Conservation (phyloP, 257 asterid species). For the Solanum chilense region DNA sequence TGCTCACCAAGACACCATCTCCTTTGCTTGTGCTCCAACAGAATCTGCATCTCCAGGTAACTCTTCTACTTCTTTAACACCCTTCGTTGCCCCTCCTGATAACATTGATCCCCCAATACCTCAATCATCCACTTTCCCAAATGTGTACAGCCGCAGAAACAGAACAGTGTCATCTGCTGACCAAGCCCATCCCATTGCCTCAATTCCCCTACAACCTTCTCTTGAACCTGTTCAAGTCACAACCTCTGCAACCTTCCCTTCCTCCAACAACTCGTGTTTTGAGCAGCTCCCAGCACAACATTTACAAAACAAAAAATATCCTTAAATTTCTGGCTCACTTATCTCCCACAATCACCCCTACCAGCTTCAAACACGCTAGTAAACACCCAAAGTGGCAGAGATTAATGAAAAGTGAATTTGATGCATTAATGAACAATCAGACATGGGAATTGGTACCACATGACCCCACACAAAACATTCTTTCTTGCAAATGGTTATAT, state of each 20-base stretch:
- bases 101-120: background rate
- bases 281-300: background rate
- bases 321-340: background rate
- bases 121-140: no score
- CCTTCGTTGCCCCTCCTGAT: background rate
- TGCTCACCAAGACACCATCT: background rate
- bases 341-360: background rate
- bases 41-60: background rate
- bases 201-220: background rate
- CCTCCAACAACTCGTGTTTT: background rate
- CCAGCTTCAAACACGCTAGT: background rate
- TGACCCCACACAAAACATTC: background rate
- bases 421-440: background rate
- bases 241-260: background rate
- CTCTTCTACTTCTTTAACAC: background rate
- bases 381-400: background rate
- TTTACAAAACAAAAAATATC: no score
- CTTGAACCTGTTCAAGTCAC: background rate
- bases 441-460: background rate
- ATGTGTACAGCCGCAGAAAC: background rate
- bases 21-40: background rate
- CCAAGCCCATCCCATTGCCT: background rate
- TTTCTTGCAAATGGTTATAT: background rate
- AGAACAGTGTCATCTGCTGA: background rate
- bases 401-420: background rate